Evolutionary conservation across 139 green algal species (phyloP), one percentile per base, ranked within the genome.

Genomic region (Chlamydomonas schloesseri): DNA sequence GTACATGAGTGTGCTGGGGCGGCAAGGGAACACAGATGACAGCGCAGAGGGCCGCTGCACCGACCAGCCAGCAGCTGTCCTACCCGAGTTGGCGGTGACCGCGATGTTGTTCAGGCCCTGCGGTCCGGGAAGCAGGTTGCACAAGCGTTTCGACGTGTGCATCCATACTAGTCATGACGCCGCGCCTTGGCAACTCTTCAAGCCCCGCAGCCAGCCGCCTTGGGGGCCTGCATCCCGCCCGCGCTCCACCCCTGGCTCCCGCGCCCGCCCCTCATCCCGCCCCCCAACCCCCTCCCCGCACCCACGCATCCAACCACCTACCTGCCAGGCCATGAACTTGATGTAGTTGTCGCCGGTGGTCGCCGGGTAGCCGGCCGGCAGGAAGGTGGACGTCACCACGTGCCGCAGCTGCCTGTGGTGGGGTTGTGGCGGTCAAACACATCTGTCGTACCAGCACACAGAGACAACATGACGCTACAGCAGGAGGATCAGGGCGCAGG

Each of bases 21-120:
- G n/a, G n/a, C n/a, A n/a, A n/a, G n/a, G n/a, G n/a, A n/a, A n/a
- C n/a, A n/a, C n/a, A n/a, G n/a, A n/a, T n/a, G n/a, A n/a, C n/a
- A n/a, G n/a, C n/a, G n/a, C n/a, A n/a, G n/a, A n/a, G n/a, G n/a
- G n/a, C n/a, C n/a, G n/a, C n/a, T n/a, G n/a, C n/a, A n/a, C n/a
- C n/a, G n/a, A n/a, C n/a, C n/a, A n/a, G n/a, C n/a, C n/a, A n/a
- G n/a, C n/a, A n/a, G n/a, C n/a, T n/a, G n/a, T n/a, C 55, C 6
- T 33, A 89, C 83, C 88, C 57, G 36, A 53, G 71, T 93, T 94
- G 36, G 92, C 88, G 15, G 90, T 91, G 14, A 92, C 86, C 14
- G 88, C 87, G 31, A 94, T 78, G 76, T 94, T 94, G 20, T 91
- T 92, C 33, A 93, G 73, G n/a, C 69, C 82, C 70, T 83, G 76